Evolutionary conservation across 2,329 filamentous ascomycete genomes (phyloP).

Genomic region (Monosporascus sp.): DNA sequence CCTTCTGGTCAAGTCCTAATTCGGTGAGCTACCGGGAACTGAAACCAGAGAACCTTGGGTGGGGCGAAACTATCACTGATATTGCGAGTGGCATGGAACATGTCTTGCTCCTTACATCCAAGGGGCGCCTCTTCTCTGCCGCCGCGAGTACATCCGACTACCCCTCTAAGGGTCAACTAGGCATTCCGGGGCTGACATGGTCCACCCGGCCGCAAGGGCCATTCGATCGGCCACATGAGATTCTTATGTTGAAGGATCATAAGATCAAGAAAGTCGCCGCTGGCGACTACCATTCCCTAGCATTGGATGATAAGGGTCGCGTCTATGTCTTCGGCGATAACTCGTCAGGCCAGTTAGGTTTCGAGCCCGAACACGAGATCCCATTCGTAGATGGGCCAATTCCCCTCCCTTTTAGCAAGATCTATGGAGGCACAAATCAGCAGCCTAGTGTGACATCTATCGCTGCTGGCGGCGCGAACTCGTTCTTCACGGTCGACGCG

Average conservation of each 20-base stretch:
- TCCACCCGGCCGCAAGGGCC: constrained; percentile 67
- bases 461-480: constrained; percentile 80
- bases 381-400: constrained; percentile 64
- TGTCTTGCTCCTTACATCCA: constrained; percentile 75
- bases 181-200: constrained; percentile 79
- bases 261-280: constrained; percentile 70
- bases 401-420: constrained; percentile 61
- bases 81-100: constrained; percentile 80
- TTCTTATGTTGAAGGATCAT: constrained; percentile 65
- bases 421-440: constrained; percentile 64
- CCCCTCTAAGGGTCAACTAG: constrained; percentile 80
- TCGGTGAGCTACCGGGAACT: constrained; percentile 68
- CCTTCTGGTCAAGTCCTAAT: constrained; percentile 57
- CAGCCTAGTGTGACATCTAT: constrained; percentile 67
- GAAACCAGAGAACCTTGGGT: constrained; percentile 57
- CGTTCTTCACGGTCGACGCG: constrained; percentile 82
- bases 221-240: constrained; percentile 78
- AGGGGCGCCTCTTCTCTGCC: constrained; percentile 83
- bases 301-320: constrained; percentile 67
- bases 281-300: constrained; percentile 82
- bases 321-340: constrained; percentile 92
- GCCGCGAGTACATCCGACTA: constrained; percentile 74
- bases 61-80: constrained; percentile 68
- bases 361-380: constrained; percentile 59
- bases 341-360: constrained; percentile 83